Percentiles rank a stretch among this genome's conserved stretches.
Evolutionary conservation across 331 rosid species (phyloP).

Genomic region (Acacia pycnantha): DNA sequence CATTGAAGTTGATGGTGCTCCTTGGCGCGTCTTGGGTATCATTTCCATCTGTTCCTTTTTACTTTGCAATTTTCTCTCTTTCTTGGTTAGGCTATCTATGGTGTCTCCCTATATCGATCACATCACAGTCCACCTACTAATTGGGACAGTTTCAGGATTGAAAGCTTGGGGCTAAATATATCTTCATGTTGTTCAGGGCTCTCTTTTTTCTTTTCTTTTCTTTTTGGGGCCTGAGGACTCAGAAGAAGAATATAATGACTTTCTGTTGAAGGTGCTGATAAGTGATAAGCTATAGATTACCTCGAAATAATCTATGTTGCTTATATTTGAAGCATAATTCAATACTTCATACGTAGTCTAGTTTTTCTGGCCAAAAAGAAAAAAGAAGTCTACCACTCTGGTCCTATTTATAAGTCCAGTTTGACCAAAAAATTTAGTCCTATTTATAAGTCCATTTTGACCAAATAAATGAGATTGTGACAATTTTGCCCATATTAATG

Average conservation of each 20-base stretch:
- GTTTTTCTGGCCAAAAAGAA: not conserved
- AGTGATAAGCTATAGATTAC: not conserved
- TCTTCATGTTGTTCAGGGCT: not conserved
- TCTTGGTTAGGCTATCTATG: too few relatives aligned
- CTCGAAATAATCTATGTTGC: not conserved
- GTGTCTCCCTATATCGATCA: not conserved
- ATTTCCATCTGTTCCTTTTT: not conserved
- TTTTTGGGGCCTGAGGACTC: not conserved
- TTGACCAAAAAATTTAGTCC: too few relatives aligned
- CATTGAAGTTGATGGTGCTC: conserved; percentile 73
- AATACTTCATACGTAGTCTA: not conserved
- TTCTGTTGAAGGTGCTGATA: not conserved
- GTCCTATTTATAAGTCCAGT: too few relatives aligned
- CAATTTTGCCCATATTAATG: too few relatives aligned
- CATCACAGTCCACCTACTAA: not conserved
- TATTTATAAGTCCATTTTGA: too few relatives aligned
- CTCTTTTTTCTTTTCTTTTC: not conserved
- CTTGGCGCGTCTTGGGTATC: conserved; percentile 64
- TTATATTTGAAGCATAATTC: not conserved
- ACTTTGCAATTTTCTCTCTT: not conserved
- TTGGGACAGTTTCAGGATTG: not conserved
- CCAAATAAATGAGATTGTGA: too few relatives aligned
- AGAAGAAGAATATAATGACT: not conserved
- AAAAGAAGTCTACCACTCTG: too few relatives aligned
- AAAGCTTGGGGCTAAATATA: not conserved